Evolutionary conservation across 208 protist genomes (phyloP).

Genomic region (Novymonas esmeraldas): DNA sequence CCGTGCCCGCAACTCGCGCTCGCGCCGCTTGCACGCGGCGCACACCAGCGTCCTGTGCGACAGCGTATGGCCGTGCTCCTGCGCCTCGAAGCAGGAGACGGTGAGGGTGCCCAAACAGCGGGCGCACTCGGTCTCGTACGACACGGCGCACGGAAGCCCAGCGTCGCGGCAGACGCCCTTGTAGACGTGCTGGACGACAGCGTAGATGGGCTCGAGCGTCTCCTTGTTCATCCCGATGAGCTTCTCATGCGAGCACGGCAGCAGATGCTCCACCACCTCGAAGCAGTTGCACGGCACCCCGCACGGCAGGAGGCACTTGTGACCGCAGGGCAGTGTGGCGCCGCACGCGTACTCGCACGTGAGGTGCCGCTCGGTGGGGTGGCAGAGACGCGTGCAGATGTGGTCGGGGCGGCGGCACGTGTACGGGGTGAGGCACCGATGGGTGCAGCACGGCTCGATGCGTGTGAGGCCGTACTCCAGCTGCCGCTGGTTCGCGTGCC

Average conservation of each 20-base stretch:
- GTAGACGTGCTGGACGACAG: slow-evolving; percentile 75
- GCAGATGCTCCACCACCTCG: slow-evolving; percentile 62
- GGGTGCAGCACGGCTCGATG: slow-evolving; percentile 54
- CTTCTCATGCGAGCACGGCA: slow-evolving; percentile 70
- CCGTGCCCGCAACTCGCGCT: slow-evolving; percentile 72
- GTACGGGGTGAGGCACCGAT: slow-evolving; percentile 63
- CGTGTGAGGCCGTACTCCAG: slow-evolving; percentile 56
- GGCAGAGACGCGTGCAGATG: slow-evolving; percentile 67
- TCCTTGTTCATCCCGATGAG: slow-evolving; percentile 71
- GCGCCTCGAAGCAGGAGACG: slow-evolving; percentile 73
- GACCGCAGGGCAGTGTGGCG: slow-evolving; percentile 63
- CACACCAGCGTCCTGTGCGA: slow-evolving; percentile 68
- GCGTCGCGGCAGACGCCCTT: slow-evolving; percentile 76
- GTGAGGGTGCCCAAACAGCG: slow-evolving; percentile 65
- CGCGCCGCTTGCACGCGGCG: slow-evolving; percentile 57
- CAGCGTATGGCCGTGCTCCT: slow-evolving; percentile 53
- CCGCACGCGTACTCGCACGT: slow-evolving; percentile 71
- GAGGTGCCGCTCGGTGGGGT: slow-evolving; percentile 48
- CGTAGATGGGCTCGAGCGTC: slow-evolving; percentile 75
- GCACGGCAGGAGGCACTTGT: slow-evolving; percentile 73
- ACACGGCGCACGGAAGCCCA: slow-evolving; percentile 68
- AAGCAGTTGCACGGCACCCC: slow-evolving; percentile 78
- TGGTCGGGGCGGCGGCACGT: slow-evolving; percentile 59
- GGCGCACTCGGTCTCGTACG: slow-evolving; percentile 79
- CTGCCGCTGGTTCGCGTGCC: slow-evolving; percentile 76